These are phyloP conservation scores for Naganishia liquefaciens DNA, from an alignment of 1,284 basidiomycete species.

Conservation along the genomic window DNA sequence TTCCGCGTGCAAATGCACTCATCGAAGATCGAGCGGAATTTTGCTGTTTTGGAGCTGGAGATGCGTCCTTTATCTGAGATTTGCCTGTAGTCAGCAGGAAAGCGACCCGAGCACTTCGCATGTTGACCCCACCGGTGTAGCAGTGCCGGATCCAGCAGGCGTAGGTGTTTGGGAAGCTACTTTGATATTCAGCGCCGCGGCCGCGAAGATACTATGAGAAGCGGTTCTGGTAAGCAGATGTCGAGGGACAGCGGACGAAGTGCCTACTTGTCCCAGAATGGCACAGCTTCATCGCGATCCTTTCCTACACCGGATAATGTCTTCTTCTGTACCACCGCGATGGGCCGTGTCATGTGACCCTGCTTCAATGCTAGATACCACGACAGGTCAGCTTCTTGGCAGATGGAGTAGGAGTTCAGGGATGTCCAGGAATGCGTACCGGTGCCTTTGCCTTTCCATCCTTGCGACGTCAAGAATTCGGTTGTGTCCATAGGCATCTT, in stretches of 20 bases:
- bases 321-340: constrained; percentile 80
- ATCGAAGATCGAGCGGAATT: constrained; percentile 46
- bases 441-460: constrained; percentile 81
- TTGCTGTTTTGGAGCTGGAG: constrained; percentile 35
- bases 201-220: constrained; percentile 67
- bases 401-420: constrained; percentile 47
- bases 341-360: constrained; percentile 60
- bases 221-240: neutral
- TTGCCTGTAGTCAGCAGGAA: constrained; percentile 40
- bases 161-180: constrained; percentile 47
- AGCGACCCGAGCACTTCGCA: constrained; percentile 49
- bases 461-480: constrained; percentile 74
- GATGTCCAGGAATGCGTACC: constrained; percentile 37
- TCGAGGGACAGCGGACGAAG: neutral
- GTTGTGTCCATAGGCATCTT: constrained; percentile 74
- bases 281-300: constrained; percentile 87
- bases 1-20: constrained; percentile 66
- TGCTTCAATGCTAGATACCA: constrained; percentile 49
- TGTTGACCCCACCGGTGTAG: constrained; percentile 46
- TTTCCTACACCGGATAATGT: constrained; percentile 79
- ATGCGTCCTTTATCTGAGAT: constrained; percentile 6
- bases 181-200: constrained; percentile 73
- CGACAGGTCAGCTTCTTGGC: constrained; percentile 37
- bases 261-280: constrained; percentile 93
- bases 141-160: constrained; percentile 34